These are phyloP conservation scores for Aspergillus nidulans DNA, from an alignment of 495 filamentous ascomycete genomes.

Conservation along the genomic window DNA sequence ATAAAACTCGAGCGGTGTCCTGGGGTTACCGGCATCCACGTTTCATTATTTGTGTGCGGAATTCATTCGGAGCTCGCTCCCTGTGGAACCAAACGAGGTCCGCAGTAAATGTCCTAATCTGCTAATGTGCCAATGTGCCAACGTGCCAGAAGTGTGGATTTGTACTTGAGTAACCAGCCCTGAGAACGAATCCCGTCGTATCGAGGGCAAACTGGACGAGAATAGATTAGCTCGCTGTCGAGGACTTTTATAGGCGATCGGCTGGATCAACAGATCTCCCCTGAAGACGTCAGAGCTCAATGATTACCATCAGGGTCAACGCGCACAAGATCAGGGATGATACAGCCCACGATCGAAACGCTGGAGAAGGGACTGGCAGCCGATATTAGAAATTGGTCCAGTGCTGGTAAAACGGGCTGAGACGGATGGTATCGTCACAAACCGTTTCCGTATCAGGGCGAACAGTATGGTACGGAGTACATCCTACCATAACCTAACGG, in stretches of 20 bases:
- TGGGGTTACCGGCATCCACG: slow-evolving; percentile 7
- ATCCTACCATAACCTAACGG: neutral
- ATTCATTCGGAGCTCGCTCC: neutral
- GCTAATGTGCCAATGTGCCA: too few relatives aligned
- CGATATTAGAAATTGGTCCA: neutral
- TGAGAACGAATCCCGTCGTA: neutral
- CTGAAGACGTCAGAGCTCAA: neutral
- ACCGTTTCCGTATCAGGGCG: neutral
- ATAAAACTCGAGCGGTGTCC: too few relatives aligned
- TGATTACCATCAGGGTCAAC: neutral
- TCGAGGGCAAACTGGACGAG: neutral
- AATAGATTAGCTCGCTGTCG: neutral
- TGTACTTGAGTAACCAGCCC: neutral
- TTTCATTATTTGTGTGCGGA: slow-evolving; percentile 13
- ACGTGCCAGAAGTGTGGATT: neutral
- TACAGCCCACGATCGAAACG: neutral
- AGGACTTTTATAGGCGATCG: neutral
- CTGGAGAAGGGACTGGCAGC: neutral
- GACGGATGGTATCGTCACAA: slow-evolving; percentile 11
- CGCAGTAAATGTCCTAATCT: slow-evolving; percentile 1
- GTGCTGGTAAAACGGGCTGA: neutral
- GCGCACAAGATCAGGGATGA: neutral
- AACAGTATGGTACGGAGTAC: slow-evolving; percentile 5
- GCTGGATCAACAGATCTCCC: neutral
- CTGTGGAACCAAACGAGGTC: slow-evolving; percentile 12